Percentiles rank a stretch among this genome's conserved stretches.
Conservation (phyloP, 1,284 basidiomycete genomes). For the Ustilago curta region DNA sequence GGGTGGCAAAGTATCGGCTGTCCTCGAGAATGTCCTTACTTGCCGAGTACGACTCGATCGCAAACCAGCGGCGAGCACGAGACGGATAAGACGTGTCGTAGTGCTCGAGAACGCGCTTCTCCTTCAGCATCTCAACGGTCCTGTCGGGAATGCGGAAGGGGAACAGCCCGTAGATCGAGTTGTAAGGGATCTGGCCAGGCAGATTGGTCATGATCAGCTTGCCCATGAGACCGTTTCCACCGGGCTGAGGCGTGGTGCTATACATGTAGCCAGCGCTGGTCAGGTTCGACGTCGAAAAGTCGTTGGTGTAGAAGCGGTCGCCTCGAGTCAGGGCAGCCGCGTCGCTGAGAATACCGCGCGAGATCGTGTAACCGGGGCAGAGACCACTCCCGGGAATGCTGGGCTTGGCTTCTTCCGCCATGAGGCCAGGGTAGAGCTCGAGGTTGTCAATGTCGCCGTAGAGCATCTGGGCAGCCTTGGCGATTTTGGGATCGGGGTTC, state of each 20-base stretch:
- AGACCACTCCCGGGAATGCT: conserved; percentile 79
- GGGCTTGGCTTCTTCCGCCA: conserved; percentile 80
- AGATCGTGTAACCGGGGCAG: conserved; percentile 85
- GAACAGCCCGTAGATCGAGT: conserved; percentile 51
- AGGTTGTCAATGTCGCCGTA: conserved; percentile 76
- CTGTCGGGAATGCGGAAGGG: conserved; percentile 78
- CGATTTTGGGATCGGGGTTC: conserved; percentile 81
- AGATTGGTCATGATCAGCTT: conserved; percentile 52
- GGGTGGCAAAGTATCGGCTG: conserved; percentile 33
- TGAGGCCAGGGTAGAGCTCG: conserved; percentile 76
- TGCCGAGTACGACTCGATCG: conserved; percentile 42
- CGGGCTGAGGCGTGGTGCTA: conserved; percentile 37
- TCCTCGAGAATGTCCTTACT: conserved; percentile 45
- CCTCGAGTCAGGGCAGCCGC: conserved; percentile 86
- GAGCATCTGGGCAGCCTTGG: conserved; percentile 77
- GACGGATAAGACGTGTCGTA: conserved; percentile 71
- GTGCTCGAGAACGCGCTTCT: conserved; percentile 73
- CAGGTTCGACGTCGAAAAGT: conserved; percentile 82
- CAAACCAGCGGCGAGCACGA: conserved; percentile 31
- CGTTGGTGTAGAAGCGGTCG: conserved; percentile 84
- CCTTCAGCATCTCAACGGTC: conserved; percentile 74
- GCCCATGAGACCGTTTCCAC: conserved; percentile 41
- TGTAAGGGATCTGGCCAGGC: conserved; percentile 49
- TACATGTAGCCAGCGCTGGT: conserved; percentile 71
- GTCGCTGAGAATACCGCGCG: conserved; percentile 86